Base-by-base conservation (phyloP, 2,329 filamentous ascomycete species). In the Paraconiothyrium brasiliense region DNA sequence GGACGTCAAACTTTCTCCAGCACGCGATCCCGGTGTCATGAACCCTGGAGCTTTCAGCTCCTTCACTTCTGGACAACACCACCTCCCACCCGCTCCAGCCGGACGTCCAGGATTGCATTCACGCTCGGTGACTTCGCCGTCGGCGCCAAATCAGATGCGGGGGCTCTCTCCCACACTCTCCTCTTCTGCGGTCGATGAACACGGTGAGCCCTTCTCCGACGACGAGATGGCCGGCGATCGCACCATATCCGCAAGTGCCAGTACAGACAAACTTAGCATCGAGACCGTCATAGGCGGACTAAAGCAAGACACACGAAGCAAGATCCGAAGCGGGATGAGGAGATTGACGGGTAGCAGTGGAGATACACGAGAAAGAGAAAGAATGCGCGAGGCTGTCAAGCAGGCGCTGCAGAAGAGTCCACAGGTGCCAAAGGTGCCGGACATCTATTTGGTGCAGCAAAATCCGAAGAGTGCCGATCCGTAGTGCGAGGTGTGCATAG, bases 81-180 rank as follows among this genome's bases (percentile, higher is more conserved):
- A 74, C 35, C 32, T 37, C 37, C 39, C 73, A 57, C 60, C 43
- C 49, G 74, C n/a, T 27, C 81, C 11, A 37, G 8, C 27, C 14
- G 52, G 52, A 37, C 78, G 93, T 5, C 91, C 92, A 0, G 86
- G 86, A 2, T 82, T 97, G 22, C 94, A 97, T 74, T 86, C 88
- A 6, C 89, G 94, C 20, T 96, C 93, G 13, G 87, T 97, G 55
- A 97, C 94, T 0, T 96, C 92, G 0, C 94, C 94, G 0, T 84
- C 83, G 14, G 86, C 86, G 63, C 81, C 75, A 35, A 75, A 84
- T 60, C 78, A 82, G 47, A 78, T 79, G 54, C 78, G 80, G 32
- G 79, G 76, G 32, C 78, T 78, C 60, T 78, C 73, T 30, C 83
- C 88, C 64, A 77, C 82, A 37, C 83, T 87, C 58, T 84, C 83